Conservation (phyloP, 2,329 filamentous ascomycete species). For the Venturia asperata region DNA sequence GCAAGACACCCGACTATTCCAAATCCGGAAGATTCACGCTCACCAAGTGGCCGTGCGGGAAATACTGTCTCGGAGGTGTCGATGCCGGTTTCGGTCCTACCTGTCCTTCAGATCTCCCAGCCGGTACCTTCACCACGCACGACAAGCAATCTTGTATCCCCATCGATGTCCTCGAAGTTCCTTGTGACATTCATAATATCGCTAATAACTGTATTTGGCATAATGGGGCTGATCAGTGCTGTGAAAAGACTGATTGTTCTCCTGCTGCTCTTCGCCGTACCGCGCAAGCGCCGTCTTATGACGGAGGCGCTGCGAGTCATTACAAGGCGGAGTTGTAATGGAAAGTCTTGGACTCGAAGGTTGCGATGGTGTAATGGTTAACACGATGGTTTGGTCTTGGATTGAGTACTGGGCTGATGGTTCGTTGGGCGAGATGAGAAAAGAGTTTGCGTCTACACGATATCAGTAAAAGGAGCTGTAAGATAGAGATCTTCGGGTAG, state of each 20-base stretch:
- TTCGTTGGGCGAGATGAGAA: too few relatives aligned
- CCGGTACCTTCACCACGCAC: constrained; percentile 7
- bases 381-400: too few relatives aligned
- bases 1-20: not conserved
- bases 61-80: constrained; percentile 13
- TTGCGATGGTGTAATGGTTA: too few relatives aligned
- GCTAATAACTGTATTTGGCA: constrained; percentile 17
- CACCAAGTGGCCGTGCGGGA: constrained; percentile 17
- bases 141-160: constrained; percentile 15
- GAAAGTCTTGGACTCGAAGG: too few relatives aligned
- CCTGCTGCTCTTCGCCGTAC: not conserved
- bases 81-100: constrained; percentile 8
- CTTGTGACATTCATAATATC: constrained; percentile 12
- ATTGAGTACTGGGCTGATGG: too few relatives aligned
- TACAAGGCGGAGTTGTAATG: not conserved
- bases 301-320: not conserved
- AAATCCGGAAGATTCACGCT: constrained; percentile 11
- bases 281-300: not conserved
- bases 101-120: constrained; percentile 3
- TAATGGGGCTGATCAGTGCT: constrained; percentile 16
- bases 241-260: constrained; percentile 1
- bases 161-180: constrained; percentile 11
- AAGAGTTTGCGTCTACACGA: too few relatives aligned
- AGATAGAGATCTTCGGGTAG: too few relatives aligned
- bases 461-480: too few relatives aligned